A percentile compares a stretch with the other conserved stretches of the same genome.
Evolutionary conservation across 305 asterid species (phyloP).

Genomic region (Fraxinus velutina): DNA sequence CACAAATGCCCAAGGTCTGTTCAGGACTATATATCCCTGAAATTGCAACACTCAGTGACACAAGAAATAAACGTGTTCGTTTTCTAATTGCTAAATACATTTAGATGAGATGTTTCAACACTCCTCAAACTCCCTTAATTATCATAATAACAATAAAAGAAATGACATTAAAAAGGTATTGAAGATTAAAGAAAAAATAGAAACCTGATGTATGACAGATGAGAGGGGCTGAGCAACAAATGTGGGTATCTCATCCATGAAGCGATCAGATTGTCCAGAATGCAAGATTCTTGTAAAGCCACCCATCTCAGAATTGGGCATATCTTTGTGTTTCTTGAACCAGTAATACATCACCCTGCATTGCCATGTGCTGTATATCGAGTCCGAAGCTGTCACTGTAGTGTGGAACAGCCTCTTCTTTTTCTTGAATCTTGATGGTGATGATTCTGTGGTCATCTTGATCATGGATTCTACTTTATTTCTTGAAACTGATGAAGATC

Average conservation of each 20-base stretch:
- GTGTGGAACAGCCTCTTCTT: constrained; percentile 73
- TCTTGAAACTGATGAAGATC: constrained; percentile 12
- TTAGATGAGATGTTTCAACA: constrained; percentile 9
- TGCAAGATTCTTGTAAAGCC: constrained; percentile 88
- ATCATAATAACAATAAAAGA: neutral
- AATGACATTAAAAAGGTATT: neutral
- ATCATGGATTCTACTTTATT: constrained; percentile 53
- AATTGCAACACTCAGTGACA: constrained; percentile 23
- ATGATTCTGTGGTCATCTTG: constrained; percentile 50
- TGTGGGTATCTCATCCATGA: constrained; percentile 94
- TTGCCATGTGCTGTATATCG: constrained; percentile 93
- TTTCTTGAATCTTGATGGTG: constrained; percentile 10
- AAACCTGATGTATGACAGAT: constrained; percentile 77
- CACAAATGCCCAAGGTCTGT: constrained; percentile 98
- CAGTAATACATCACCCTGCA: constrained; percentile 85
- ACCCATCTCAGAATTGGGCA: constrained; percentile 73
- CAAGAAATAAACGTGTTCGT: neutral
- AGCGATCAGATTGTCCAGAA: constrained; percentile 58
- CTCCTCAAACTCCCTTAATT: neutral
- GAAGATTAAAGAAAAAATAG: neutral
- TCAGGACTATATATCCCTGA: constrained; percentile 91
- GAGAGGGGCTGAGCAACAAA: constrained; percentile 89
- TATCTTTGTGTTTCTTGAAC: constrained; percentile 62
- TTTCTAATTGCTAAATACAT: neutral
- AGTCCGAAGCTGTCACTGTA: constrained; percentile 86